Evolutionary conservation across 176 grass and related monocot species (phyloP).

Genomic region (Chloris gayana): DNA sequence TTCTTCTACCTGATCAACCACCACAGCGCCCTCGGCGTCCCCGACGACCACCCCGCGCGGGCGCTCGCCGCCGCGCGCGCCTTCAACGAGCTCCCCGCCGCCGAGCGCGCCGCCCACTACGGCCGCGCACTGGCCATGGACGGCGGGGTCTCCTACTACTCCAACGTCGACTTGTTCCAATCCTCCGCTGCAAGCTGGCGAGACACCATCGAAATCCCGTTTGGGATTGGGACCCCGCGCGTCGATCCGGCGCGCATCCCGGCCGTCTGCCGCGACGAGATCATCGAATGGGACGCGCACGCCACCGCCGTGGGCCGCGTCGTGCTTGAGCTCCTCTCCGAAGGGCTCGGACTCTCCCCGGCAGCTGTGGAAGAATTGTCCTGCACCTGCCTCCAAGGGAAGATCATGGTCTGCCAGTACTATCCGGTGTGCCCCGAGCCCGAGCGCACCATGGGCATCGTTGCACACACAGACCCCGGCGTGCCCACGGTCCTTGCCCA

Average conservation of each 20-base stretch:
- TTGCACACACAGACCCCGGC: slow-evolving; percentile 76
- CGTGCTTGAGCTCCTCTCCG: slow-evolving; percentile 56
- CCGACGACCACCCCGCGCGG: slow-evolving; percentile 33
- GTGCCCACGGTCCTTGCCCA: slow-evolving; percentile 71
- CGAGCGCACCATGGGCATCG: slow-evolving; percentile 67
- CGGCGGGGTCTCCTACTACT: slow-evolving; percentile 66
- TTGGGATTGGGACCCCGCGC: slow-evolving; percentile 33
- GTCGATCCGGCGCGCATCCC: slow-evolving; percentile 55
- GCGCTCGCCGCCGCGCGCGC: slow-evolving; percentile 59
- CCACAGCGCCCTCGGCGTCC: slow-evolving; percentile 42
- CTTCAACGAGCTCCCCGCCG: slow-evolving; percentile 68
- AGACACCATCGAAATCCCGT: slow-evolving; percentile 64
- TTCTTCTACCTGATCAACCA: slow-evolving; percentile 89
- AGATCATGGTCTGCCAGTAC: slow-evolving; percentile 77
- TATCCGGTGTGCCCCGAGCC: slow-evolving; percentile 90
- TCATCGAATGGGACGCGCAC: slow-evolving; percentile 61
- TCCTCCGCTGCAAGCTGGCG: slow-evolving; percentile 83
- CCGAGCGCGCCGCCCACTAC: slow-evolving; percentile 67
- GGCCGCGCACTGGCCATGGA: slow-evolving; percentile 40
- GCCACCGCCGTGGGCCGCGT: slow-evolving; percentile 38
- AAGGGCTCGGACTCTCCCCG: slow-evolving; percentile 51
- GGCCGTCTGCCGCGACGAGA: slow-evolving; percentile 57
- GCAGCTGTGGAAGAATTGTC: slow-evolving; percentile 33
- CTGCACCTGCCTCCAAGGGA: slow-evolving; percentile 55
- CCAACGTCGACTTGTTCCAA: slow-evolving; percentile 71